Base-by-base conservation (phyloP, 1,139 yeast species). In the Candida frijolesensis region DNA sequence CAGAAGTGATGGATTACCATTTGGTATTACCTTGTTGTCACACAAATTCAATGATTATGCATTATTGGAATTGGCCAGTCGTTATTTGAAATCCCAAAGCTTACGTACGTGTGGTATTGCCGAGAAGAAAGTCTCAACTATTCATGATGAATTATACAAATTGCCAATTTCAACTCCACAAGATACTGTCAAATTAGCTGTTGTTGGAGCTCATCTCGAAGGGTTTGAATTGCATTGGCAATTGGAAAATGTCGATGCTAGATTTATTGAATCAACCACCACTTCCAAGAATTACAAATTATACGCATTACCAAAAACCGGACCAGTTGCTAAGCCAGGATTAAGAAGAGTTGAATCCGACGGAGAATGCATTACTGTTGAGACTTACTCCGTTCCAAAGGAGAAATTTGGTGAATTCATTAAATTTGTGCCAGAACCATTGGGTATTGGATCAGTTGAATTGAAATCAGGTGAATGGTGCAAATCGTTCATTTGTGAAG, bases 211-310 rank as follows among this genome's bases (percentile, higher is more conserved):
- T 47, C 99, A 94, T 65, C 77, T 94, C 56, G 77, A 83, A 53
- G 97, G 96, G 1, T 82, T 89, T 76, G 92, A 92, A 50, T 78
- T 94, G 58, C 92, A 94, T 68, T 91, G 97, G 97, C 99, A 94
- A 72, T 78, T 94, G 55, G 87, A 88, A 60, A 82, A 87, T 65
- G 96, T 88, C 46, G 81, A 85, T 60, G 98, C 98, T n/a, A 72
- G 83, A 2, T 83, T 89, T 53, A 60, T 85, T 7, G 76, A 79
- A 58, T 74, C 82, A 33, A 85, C 96, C 5, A 79, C 77, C 38
- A 89, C 98, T 3, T 76, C 96, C 1, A 64, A 78, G n/a, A 76
- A 83, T 56, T 94, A 94, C 69, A 79, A 80, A 59, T 73, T 94
- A 40, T 92, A 87, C 63, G 96, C 96, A 1, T 76, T 94, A 56